These are phyloP conservation scores for Phaffia rhodozyma DNA, from an alignment of 1,284 basidiomycete species.

Conservation along the genomic window DNA sequence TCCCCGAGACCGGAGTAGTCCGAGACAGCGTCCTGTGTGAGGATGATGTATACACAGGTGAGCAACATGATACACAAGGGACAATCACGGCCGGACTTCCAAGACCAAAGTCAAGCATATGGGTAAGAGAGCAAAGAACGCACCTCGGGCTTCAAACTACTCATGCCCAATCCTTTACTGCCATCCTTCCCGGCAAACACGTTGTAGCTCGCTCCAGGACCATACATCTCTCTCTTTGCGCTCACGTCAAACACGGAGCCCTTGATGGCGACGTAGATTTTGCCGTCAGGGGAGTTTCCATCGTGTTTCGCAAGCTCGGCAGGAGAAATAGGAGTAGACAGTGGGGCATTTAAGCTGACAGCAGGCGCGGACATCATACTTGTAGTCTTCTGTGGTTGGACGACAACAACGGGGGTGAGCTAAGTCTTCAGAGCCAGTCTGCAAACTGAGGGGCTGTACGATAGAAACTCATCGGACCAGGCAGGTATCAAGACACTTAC, in stretches of 20 bases:
- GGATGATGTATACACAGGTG: constrained; percentile 36
- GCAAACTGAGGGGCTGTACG: not conserved
- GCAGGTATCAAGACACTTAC: not conserved
- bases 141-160: constrained; percentile 21
- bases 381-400: constrained; percentile 3
- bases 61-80: too few species aligned
- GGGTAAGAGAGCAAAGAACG: not conserved
- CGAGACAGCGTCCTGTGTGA: constrained; percentile 71
- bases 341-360: constrained; percentile 23
- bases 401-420: not conserved
- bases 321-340: constrained; percentile 27
- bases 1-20: constrained; percentile 71
- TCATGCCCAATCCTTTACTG: constrained; percentile 62
- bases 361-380: constrained; percentile 33
- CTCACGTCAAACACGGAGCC: constrained; percentile 35
- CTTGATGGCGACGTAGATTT: constrained; percentile 38
- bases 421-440: not conserved
- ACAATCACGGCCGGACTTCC: not conserved
- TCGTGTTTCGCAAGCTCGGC: constrained; percentile 30
- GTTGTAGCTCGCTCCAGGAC: constrained; percentile 36
- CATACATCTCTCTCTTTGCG: constrained; percentile 36
- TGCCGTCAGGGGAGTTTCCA: constrained; percentile 28
- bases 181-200: constrained; percentile 78
- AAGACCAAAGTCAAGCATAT: not conserved
- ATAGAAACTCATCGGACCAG: not conserved